Evolutionary conservation across 805 yeast species (phyloP).

Genomic region (Scheffersomyces coipomensis): DNA sequence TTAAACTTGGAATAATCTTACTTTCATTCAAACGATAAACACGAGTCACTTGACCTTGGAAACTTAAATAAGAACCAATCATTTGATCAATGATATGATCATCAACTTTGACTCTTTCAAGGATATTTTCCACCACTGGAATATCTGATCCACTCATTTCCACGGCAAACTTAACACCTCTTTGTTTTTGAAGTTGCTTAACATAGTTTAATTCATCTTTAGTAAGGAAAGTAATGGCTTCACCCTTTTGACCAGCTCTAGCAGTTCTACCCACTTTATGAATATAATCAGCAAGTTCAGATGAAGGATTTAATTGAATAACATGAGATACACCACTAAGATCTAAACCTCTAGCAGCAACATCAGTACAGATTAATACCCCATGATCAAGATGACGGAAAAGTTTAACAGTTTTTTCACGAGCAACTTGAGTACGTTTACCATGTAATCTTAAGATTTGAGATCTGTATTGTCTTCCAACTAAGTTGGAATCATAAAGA

Average conservation of each 20-base stretch:
- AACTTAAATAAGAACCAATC: constrained; percentile 24
- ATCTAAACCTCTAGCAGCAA: constrained; percentile 96
- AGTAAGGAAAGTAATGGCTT: constrained; percentile 60
- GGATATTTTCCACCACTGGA: constrained; percentile 17
- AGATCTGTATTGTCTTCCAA: constrained; percentile 18
- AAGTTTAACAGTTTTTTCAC: constrained; percentile 57
- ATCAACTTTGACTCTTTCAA: constrained; percentile 14
- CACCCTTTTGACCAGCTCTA: constrained; percentile 81
- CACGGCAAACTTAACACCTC: constrained; percentile 55
- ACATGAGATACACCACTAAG: constrained; percentile 87
- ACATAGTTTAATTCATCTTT: constrained; percentile 58
- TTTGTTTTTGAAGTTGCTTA: constrained; percentile 42
- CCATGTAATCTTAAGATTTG: constrained; percentile 58
- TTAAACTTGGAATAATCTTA: constrained; percentile 29
- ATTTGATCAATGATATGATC: constrained; percentile 22
- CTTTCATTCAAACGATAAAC: constrained; percentile 12
- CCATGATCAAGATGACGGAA: constrained; percentile 52
- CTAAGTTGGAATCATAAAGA: constrained; percentile 11
- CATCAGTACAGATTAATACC: constrained; percentile 81
- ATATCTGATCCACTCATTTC: constrained; percentile 36
- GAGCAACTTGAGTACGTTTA: constrained; percentile 62
- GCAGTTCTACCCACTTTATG: constrained; percentile 97
- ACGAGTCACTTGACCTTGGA: constrained; percentile 22
- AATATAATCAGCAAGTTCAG: constrained; percentile 73
- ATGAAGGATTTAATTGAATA: constrained; percentile 76